phyloP scores from a whole-genome alignment of 495 filamentous ascomycete species.

The Podospora pseudopauciseta region DNA sequence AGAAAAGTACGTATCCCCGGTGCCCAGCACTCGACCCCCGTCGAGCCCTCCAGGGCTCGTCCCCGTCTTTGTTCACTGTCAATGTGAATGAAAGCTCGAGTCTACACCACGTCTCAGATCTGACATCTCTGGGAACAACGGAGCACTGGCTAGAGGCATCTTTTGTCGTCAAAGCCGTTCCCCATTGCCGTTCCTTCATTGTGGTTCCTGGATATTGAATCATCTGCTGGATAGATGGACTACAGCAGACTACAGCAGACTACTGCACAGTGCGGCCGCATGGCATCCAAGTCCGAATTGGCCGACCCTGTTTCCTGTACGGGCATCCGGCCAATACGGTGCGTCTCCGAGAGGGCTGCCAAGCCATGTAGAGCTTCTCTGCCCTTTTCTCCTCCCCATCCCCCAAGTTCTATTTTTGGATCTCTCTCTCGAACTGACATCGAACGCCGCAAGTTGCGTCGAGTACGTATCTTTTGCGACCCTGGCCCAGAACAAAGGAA shows the following conservation, averaged over 20 bases:
- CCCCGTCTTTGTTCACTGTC: too few species aligned
- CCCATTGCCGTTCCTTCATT: neutral
- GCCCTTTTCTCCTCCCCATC: constrained; percentile 2
- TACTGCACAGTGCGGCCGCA: neutral
- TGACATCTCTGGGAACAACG: neutral
- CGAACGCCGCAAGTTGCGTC: constrained; percentile 30
- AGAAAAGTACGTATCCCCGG: neutral
- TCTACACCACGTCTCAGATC: neutral
- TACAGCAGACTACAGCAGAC: neutral
- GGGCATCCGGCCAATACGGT: neutral
- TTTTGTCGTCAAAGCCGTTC: neutral
- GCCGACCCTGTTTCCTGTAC: constrained; percentile 4
- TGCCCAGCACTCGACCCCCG: neutral
- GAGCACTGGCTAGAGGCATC: neutral
- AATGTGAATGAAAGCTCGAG: neutral
- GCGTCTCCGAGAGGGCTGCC: neutral
- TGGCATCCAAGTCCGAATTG: constrained; percentile 2
- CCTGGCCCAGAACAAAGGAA: constrained; percentile 25
- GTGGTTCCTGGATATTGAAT: neutral
- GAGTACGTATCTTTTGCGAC: constrained; percentile 28
- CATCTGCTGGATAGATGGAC: neutral
- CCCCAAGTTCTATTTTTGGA: constrained; percentile 6
- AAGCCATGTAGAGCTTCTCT: constrained; percentile 4
- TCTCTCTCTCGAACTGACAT: constrained; percentile 34
- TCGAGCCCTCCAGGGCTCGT: neutral